phyloP scores from a whole-genome alignment of 306 rosid genomes.

The Dalbergia cultrata region DNA sequence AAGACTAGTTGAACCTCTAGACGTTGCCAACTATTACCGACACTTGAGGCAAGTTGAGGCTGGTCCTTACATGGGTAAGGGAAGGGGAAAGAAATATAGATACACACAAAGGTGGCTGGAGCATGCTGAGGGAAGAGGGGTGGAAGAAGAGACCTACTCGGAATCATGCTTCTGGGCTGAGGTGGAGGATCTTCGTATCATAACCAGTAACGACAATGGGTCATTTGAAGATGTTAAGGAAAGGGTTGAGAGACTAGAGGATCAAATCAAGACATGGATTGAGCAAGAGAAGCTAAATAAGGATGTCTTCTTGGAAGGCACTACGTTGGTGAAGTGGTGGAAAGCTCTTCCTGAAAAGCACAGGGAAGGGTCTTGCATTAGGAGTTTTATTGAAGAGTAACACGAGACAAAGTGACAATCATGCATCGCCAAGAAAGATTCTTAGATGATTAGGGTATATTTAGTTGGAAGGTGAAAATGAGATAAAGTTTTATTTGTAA shows the following conservation, averaged over 20 bases:
- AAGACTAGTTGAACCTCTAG: conserved; percentile 71
- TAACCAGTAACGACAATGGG: neutral
- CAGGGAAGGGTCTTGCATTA: conserved; percentile 40
- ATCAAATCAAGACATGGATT: conserved; percentile 47
- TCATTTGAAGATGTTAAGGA: neutral
- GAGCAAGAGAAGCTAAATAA: neutral
- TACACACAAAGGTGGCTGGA: conserved; percentile 75
- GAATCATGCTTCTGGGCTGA: conserved; percentile 80
- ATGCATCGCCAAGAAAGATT: neutral
- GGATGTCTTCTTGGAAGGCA: conserved; percentile 58
- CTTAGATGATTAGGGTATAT: too few relatives aligned
- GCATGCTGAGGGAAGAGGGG: neutral
- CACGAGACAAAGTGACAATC: neutral
- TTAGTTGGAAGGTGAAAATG: too few relatives aligned
- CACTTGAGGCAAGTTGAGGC: conserved; percentile 61
- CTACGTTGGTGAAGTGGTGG: conserved; percentile 74
- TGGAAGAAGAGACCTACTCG: neutral
- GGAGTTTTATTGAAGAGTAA: neutral
- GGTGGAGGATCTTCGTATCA: conserved; percentile 65
- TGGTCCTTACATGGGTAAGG: conserved; percentile 55
- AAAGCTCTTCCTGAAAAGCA: conserved; percentile 43
- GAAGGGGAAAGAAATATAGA: conserved; percentile 68
- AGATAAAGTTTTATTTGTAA: too few relatives aligned
- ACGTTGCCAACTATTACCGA: conserved; percentile 75
- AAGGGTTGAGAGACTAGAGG: conserved; percentile 46